Evolutionary conservation across 345 rosid genomes (phyloP), one percentile per base, ranked within the genome.

Genomic region (Isatis tinctoria): DNA sequence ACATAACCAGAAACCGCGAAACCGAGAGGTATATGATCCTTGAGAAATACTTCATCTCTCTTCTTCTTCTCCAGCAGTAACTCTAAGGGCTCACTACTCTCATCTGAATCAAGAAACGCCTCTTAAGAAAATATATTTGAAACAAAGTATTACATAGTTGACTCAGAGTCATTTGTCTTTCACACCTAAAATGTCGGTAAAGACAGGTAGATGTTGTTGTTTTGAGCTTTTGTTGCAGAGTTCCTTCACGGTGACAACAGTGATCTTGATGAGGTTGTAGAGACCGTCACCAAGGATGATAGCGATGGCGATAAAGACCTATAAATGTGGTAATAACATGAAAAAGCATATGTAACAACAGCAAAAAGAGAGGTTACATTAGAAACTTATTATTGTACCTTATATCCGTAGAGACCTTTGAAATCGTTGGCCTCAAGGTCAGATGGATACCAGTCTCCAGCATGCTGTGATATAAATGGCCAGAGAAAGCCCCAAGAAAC

Each of bases 1-100:
- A 89, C 81, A 70, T 92, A 92, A 26, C 92, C 89, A 60, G 91
- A 78, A 37, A 87, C 90, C 33, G 89, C 97, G 70, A 86, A 58
- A 88, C 86, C 85, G 26, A 83, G 54, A 8, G 96, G 85, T 79
- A 88, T 85, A 52, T 51, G 75, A 62, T 89, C 97, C 71, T 89
- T 88, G 60, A 92, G 69, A 73, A 89, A 92, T 40, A 87, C 67
- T 16, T 76, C 81, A 69, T 88, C 95, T 84, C 85, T 81, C 77
- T 72, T 81, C 73, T 70, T 90, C 78, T 84, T 80, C 74, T 87
- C 94, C 58, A 76, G 43, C 4, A 72, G 77, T 60, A 73, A 52
- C 12, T 72, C 52, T 30, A 86, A 87, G 71, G 74, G 79, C 86
- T 86, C 88, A 41, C n/a, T 13, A 36, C 40, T 40, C 47, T 41